Evolutionary conservation across 2,329 filamentous ascomycete genomes (phyloP).

Genomic region (Xylariaceae sp.): DNA sequence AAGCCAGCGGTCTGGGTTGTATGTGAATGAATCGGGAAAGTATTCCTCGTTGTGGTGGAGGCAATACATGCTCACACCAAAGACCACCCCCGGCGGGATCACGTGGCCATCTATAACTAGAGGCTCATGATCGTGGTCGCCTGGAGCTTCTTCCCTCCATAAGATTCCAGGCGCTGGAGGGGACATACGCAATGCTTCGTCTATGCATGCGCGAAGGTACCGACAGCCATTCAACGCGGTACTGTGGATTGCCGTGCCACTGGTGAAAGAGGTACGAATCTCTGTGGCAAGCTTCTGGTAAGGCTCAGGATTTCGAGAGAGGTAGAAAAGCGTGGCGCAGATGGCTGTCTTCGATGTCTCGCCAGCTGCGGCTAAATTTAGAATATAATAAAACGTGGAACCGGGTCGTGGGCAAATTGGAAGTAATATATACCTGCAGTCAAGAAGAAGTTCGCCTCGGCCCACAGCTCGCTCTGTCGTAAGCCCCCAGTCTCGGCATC

Average conservation of each 20-base stretch:
- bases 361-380: neutral
- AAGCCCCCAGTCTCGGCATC: neutral
- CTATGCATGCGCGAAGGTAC: conserved; percentile 16
- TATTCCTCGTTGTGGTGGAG: conserved; percentile 6
- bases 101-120: conserved; percentile 2
- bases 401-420: neutral
- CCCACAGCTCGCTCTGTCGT: neutral
- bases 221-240: conserved; percentile 5
- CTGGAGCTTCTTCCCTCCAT: conserved; percentile 4
- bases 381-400: neutral
- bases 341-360: conserved; percentile 1
- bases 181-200: conserved; percentile 15
- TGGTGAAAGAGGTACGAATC: conserved; percentile 5
- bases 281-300: conserved; percentile 3
- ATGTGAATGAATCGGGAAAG: conserved; percentile 8
- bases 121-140: conserved; percentile 2
- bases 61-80: conserved; percentile 9
- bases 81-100: conserved; percentile 5
- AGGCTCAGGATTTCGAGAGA: conserved; percentile 5
- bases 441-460: neutral
- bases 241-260: conserved; percentile 4
- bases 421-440: neutral
- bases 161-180: conserved; percentile 10
- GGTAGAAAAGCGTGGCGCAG: conserved; percentile 4
- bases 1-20: conserved; percentile 14